Percentiles rank a stretch among this genome's conserved stretches.
phyloP scores from a whole-genome alignment of 768 basidiomycete species.

The Suillus subalutaceus region DNA sequence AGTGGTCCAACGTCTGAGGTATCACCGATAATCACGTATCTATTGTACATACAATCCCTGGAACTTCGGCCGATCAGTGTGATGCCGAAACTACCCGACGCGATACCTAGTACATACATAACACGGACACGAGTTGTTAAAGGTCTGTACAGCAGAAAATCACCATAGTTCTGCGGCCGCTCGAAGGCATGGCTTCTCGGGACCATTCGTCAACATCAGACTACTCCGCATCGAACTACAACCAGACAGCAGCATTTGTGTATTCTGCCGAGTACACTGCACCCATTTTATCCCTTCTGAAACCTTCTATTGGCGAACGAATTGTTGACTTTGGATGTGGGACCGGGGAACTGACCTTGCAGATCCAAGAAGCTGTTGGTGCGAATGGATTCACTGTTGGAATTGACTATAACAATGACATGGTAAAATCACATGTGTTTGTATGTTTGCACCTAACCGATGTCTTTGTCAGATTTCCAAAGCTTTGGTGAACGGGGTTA shows the following conservation, averaged over 20 bases:
- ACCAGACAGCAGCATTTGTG: conserved; percentile 68
- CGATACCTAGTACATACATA: not conserved
- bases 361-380: conserved; percentile 56
- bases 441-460: not conserved
- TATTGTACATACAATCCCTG: not conserved
- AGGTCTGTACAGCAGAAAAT: not conserved
- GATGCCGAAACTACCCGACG: not conserved
- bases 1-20: not conserved
- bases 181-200: not conserved
- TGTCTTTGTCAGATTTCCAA: conserved; percentile 50
- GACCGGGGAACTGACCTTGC: conserved; percentile 73
- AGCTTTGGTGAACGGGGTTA: conserved; percentile 49
- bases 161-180: not conserved
- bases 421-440: conserved; percentile 51
- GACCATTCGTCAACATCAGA: conserved; percentile 23
- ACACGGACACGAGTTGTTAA: not conserved
- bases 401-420: conserved; percentile 68
- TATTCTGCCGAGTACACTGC: conserved; percentile 54
- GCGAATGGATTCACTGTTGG: conserved; percentile 62
- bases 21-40: not conserved
- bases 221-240: conserved; percentile 66
- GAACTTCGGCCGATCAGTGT: not conserved
- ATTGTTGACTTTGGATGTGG: conserved; percentile 85
- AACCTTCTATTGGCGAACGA: conserved; percentile 65
- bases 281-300: conserved; percentile 61